phyloP scores from a whole-genome alignment of 2,329 filamentous ascomycete genomes.

The Periconia sp. region DNA sequence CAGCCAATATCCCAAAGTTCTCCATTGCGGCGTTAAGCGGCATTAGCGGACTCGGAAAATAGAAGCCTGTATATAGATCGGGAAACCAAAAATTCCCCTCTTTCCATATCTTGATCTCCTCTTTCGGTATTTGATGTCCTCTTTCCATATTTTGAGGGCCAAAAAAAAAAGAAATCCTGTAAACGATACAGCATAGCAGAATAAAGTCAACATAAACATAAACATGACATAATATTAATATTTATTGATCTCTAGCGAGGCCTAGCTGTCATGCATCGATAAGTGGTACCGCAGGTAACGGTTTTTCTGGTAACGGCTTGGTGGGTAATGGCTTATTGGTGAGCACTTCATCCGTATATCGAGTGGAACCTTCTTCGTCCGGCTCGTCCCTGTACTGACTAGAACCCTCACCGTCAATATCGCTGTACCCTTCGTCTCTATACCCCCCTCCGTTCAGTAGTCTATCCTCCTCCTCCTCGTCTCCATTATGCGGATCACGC shows the following conservation, averaged over 20 bases:
- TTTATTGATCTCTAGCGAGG: not conserved
- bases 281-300: constrained; percentile 36
- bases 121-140: too few relatives aligned
- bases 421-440: constrained; percentile 13
- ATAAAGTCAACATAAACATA: too few relatives aligned
- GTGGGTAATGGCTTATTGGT: constrained; percentile 20
- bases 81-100: too few relatives aligned
- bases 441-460: constrained; percentile 15
- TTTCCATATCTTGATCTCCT: too few relatives aligned
- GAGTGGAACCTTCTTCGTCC: constrained; percentile 2
- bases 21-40: not conserved
- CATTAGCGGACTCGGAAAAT: not conserved
- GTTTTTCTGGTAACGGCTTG: constrained; percentile 39
- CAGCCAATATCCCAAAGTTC: too few relatives aligned
- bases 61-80: not conserved
- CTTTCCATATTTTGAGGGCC: too few relatives aligned
- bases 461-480: constrained; percentile 28
- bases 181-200: too few relatives aligned
- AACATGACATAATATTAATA: too few relatives aligned
- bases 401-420: constrained; percentile 15
- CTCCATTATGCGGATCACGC: constrained; percentile 16
- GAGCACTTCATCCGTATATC: constrained; percentile 13
- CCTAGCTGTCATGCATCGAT: constrained; percentile 25
- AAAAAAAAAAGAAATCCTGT: too few relatives aligned
- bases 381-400: constrained; percentile 21